Evolutionary conservation across 2,329 filamentous ascomycete species (phyloP).

Genomic region (Rachicladosporium sp.): DNA sequence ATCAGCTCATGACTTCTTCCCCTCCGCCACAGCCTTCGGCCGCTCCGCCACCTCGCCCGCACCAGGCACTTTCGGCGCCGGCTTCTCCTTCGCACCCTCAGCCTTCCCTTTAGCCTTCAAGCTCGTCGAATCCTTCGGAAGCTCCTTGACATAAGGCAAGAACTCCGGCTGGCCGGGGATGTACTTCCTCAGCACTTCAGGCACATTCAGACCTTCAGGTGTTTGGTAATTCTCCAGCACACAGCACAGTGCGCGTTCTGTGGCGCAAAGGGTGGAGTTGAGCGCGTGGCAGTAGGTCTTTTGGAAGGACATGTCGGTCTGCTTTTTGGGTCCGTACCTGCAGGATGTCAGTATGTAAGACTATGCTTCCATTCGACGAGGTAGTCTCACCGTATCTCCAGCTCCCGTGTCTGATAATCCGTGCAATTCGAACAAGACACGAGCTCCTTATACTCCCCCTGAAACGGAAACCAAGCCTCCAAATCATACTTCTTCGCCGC

Average conservation of each 20-base stretch:
- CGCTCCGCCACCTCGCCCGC: constrained; percentile 22
- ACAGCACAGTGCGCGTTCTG: constrained; percentile 85
- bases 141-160: constrained; percentile 74
- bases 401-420: constrained; percentile 86
- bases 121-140: constrained; percentile 62
- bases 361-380: too few relatives aligned
- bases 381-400: constrained; percentile 79
- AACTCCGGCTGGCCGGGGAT: constrained; percentile 83
- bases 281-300: constrained; percentile 94
- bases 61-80: constrained; percentile 14
- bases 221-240: constrained; percentile 96
- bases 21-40: constrained; percentile 21
- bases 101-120: constrained; percentile 37
- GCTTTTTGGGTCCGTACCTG: constrained; percentile 67
- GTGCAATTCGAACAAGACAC: constrained; percentile 97
- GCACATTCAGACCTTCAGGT: constrained; percentile 68
- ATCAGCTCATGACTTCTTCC: constrained; percentile 9
- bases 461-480: constrained; percentile 92
- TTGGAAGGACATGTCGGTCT: constrained; percentile 57
- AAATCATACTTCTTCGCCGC: constrained; percentile 89
- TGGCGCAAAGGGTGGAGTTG: constrained; percentile 82
- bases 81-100: constrained; percentile 16
- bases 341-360: too few relatives aligned
- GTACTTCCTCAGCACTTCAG: constrained; percentile 75
- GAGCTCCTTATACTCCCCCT: constrained; percentile 95